A percentile compares a stretch with the other conserved stretches of the same genome.
Conservation (phyloP, 129 eudicot species). For the Lonicera japonica region DNA sequence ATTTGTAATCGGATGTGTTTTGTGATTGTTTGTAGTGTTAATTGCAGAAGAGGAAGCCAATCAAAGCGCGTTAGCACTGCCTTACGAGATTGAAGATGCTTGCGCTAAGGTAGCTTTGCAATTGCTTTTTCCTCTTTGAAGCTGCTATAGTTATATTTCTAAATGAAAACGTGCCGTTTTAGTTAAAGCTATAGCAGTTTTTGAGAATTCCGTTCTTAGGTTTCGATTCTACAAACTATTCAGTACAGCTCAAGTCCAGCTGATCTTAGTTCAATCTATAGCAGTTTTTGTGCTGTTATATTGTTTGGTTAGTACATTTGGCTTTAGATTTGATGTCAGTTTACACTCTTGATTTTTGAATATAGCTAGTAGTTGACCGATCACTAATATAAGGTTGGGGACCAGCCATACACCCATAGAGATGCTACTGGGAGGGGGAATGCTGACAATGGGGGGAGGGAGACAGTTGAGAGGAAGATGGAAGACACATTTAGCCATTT, state of each 20-base stretch:
- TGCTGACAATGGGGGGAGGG: too few relatives aligned
- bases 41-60: conserved; percentile 21
- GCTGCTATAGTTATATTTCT: neutral
- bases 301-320: neutral
- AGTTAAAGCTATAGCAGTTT: neutral
- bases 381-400: too few relatives aligned
- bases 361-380: neutral
- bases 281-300: too few relatives aligned
- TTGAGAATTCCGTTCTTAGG: too few relatives aligned
- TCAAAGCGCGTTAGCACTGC: conserved; percentile 11
- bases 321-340: neutral
- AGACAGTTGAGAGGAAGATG: too few relatives aligned
- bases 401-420: too few relatives aligned
- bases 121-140: too few relatives aligned
- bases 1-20: neutral
- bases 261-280: neutral
- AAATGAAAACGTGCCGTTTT: neutral
- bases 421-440: too few relatives aligned
- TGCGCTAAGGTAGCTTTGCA: conserved; percentile 28
- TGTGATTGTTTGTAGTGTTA: neutral
- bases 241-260: too few relatives aligned
- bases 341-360: neutral
- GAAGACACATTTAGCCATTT: too few relatives aligned
- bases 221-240: neutral
- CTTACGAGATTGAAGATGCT: conserved; percentile 6